Evolutionary conservation across 768 basidiomycete species (phyloP).

Genomic region (Macrolepiota dolichaula): DNA sequence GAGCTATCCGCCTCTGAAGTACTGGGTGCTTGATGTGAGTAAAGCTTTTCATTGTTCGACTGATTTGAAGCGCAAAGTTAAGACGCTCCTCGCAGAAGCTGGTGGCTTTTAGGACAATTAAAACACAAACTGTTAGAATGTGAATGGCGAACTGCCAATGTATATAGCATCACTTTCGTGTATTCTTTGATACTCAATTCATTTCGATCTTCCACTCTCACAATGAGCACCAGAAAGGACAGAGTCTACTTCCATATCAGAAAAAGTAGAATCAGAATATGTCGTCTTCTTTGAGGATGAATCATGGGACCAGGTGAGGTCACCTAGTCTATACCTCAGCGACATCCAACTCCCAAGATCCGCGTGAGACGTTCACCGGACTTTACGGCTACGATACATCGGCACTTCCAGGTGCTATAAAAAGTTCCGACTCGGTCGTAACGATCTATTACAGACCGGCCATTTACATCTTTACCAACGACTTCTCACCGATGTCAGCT

Average conservation of each 20-base stretch:
- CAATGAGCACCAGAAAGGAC: neutral
- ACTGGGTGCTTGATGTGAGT: neutral
- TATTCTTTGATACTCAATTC: neutral
- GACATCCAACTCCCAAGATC: neutral
- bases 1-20: conserved; percentile 14
- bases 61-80: neutral
- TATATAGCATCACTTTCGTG: neutral
- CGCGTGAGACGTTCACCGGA: neutral
- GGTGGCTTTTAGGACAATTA: neutral
- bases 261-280: too few species aligned
- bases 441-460: too few species aligned
- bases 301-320: too few species aligned
- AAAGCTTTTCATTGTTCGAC: neutral
- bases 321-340: neutral
- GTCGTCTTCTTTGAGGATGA: too few species aligned
- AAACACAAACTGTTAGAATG: neutral
- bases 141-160: neutral
- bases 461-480: too few species aligned
- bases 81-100: neutral
- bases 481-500: too few species aligned
- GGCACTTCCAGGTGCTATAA: too few species aligned
- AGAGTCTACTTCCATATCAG: neutral
- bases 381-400: neutral
- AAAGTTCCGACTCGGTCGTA: too few species aligned
- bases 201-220: neutral